These are phyloP conservation scores for Penicillium nordicum DNA, from an alignment of 2,329 filamentous ascomycete genomes.

Conservation along the genomic window DNA sequence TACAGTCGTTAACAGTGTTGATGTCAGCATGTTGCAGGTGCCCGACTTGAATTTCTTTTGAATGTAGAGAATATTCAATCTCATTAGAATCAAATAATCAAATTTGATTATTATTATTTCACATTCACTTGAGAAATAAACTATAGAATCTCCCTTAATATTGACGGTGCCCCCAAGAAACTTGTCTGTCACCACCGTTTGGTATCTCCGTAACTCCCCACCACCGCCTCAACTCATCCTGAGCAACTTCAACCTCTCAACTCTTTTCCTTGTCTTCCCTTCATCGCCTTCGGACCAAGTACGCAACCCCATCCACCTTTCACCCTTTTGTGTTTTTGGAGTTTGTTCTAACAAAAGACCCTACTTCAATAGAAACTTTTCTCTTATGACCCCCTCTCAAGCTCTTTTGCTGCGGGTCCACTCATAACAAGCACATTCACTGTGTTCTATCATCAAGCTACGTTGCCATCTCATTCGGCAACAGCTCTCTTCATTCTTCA, in stretches of 20 bases:
- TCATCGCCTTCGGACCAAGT: slow-evolving; percentile 5
- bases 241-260: slow-evolving; percentile 13
- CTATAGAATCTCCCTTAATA: not conserved
- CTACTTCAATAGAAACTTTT: slow-evolving; percentile 3
- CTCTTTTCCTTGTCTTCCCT: slow-evolving; percentile 12
- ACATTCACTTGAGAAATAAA: not conserved
- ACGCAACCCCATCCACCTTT: slow-evolving; percentile 2
- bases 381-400: slow-evolving; percentile 21
- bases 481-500: not conserved
- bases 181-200: not conserved
- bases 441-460: slow-evolving; percentile 1
- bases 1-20: slow-evolving; percentile 23
- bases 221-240: slow-evolving; percentile 20
- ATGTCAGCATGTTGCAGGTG: slow-evolving; percentile 21
- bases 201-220: slow-evolving; percentile 14
- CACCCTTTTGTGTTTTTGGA: not conserved
- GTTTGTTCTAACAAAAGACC: not conserved
- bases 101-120: not conserved
- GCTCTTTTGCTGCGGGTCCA: slow-evolving; percentile 22
- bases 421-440: slow-evolving; percentile 19
- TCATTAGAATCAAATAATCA: not conserved
- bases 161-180: not conserved
- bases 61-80: not conserved
- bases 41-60: not conserved
- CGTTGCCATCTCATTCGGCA: slow-evolving; percentile 11